Evolutionary conservation across 2,329 filamentous ascomycete species (phyloP).

Genomic region (Teratosphaeria pseudoeucalypti): DNA sequence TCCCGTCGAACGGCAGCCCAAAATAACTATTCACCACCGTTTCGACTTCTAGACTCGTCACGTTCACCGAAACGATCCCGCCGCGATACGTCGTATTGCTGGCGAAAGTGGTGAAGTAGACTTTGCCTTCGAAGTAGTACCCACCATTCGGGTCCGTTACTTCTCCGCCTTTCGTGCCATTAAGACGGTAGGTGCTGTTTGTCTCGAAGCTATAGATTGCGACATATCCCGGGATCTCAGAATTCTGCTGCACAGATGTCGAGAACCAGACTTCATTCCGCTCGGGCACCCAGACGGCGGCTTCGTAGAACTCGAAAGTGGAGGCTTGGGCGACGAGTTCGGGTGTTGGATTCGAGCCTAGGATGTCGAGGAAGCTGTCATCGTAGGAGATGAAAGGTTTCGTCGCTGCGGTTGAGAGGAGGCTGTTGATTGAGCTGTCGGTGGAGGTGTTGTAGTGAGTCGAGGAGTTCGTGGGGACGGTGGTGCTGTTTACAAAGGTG

Average conservation of each 20-base stretch:
- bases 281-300: slow-evolving; percentile 7
- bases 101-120: slow-evolving; percentile 5
- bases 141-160: slow-evolving; percentile 7
- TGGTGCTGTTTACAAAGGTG: slow-evolving; percentile 6
- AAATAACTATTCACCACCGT: slow-evolving; percentile 7
- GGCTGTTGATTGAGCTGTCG: slow-evolving; percentile 2
- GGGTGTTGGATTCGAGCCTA: slow-evolving; percentile 2
- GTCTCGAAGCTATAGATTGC: background rate
- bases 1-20: slow-evolving; percentile 8
- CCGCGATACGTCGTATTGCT: slow-evolving; percentile 4
- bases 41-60: slow-evolving; percentile 2
- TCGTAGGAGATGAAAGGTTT: slow-evolving; percentile 9
- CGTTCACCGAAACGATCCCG: slow-evolving; percentile 6
- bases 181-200: background rate
- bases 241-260: background rate
- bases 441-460: background rate
- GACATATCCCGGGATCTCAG: background rate
- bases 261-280: slow-evolving; percentile 11
- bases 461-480: background rate
- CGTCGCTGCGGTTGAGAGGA: slow-evolving; percentile 1
- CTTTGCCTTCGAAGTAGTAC: slow-evolving; percentile 9
- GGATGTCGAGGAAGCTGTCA: slow-evolving; percentile 5
- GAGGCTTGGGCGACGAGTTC: slow-evolving; percentile 4
- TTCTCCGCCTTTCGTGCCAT: background rate
- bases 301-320: slow-evolving; percentile 7